Evolutionary conservation across 2,329 filamentous ascomycete species (phyloP).

Genomic region (Peltaster fructicola): DNA sequence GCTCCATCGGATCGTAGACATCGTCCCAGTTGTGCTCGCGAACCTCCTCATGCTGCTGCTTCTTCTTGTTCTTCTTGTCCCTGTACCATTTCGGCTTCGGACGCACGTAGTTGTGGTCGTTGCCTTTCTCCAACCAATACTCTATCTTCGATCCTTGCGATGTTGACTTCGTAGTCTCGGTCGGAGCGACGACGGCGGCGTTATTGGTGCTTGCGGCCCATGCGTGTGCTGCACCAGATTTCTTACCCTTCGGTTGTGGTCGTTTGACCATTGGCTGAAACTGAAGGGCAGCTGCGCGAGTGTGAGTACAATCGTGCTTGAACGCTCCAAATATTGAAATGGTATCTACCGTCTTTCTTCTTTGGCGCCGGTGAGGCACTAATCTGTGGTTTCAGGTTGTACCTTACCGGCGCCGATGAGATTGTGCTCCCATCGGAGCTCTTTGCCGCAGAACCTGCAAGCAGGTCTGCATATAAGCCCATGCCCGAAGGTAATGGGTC

Average conservation of each 20-base stretch:
- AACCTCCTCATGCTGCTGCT: conserved; percentile 33
- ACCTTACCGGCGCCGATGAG: conserved; percentile 57
- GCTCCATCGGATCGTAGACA: conserved; percentile 67
- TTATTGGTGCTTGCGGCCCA: conserved; percentile 21
- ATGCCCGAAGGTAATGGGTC: conserved; percentile 20
- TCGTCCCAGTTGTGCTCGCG: conserved; percentile 57
- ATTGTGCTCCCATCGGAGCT: conserved; percentile 41
- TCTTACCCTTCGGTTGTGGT: conserved; percentile 48
- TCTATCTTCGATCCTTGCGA: conserved; percentile 42
- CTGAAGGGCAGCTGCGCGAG: conserved; percentile 55
- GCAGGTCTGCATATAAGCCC: conserved; percentile 71
- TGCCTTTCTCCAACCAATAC: conserved; percentile 74
- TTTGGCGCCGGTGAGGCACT: conserved; percentile 31
- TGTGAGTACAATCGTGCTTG: conserved; percentile 29
- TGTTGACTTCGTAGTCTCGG: conserved; percentile 17
- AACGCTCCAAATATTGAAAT: conserved; percentile 20
- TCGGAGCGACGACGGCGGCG: conserved; percentile 6
- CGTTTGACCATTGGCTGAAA: conserved; percentile 69
- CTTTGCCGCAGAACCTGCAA: conserved; percentile 37
- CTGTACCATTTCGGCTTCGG: conserved; percentile 40
- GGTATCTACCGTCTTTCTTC: conserved; percentile 44
- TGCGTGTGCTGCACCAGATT: conserved; percentile 41
- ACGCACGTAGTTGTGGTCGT: conserved; percentile 36
- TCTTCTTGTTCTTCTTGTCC: conserved; percentile 54
- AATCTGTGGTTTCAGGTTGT: conserved; percentile 44